These are phyloP conservation scores for Candida schatavii DNA, from an alignment of 805 yeast genomes.

Conservation along the genomic window DNA sequence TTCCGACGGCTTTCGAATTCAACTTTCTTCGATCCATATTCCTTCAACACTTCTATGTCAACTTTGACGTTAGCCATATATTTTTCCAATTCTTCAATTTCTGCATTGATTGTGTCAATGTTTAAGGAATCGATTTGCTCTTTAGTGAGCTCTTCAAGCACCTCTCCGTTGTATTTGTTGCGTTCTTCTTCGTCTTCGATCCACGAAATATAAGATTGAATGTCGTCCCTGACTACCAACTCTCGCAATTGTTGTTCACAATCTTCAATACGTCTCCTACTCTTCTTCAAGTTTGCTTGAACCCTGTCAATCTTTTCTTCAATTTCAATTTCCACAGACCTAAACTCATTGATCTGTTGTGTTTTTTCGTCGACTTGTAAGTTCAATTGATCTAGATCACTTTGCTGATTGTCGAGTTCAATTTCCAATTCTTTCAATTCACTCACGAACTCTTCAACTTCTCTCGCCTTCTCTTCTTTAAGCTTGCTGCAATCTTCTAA, in stretches of 20 bases:
- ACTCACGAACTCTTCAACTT: slow-evolving; percentile 30
- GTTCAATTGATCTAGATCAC: slow-evolving; percentile 34
- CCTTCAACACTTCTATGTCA: slow-evolving; percentile 72
- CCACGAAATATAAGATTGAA: slow-evolving; percentile 51
- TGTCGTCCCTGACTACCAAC: slow-evolving; percentile 50
- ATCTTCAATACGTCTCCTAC: slow-evolving; percentile 38
- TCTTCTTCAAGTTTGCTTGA: slow-evolving; percentile 32
- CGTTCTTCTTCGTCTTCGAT: slow-evolving; percentile 36
- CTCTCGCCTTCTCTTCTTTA: slow-evolving; percentile 22
- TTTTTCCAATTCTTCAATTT: slow-evolving; percentile 53
- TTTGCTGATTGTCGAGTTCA: slow-evolving; percentile 37
- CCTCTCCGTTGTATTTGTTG: slow-evolving; percentile 30
- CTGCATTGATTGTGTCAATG: slow-evolving; percentile 45
- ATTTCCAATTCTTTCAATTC: slow-evolving; percentile 30
- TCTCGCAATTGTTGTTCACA: slow-evolving; percentile 39
- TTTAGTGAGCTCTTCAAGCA: slow-evolving; percentile 43
- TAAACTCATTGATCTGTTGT: slow-evolving; percentile 51
- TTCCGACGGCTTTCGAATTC: slow-evolving; percentile 64
- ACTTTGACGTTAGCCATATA: slow-evolving; percentile 56
- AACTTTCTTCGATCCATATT: slow-evolving; percentile 63
- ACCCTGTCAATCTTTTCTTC: slow-evolving; percentile 61
- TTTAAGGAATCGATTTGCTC: slow-evolving; percentile 52
- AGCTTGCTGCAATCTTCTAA: slow-evolving; percentile 17
- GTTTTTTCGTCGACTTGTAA: slow-evolving; percentile 34
- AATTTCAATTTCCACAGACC: slow-evolving; percentile 65